These are phyloP conservation scores for Aspergillus avenaceus DNA, from an alignment of 495 filamentous ascomycete genomes.

Conservation along the genomic window DNA sequence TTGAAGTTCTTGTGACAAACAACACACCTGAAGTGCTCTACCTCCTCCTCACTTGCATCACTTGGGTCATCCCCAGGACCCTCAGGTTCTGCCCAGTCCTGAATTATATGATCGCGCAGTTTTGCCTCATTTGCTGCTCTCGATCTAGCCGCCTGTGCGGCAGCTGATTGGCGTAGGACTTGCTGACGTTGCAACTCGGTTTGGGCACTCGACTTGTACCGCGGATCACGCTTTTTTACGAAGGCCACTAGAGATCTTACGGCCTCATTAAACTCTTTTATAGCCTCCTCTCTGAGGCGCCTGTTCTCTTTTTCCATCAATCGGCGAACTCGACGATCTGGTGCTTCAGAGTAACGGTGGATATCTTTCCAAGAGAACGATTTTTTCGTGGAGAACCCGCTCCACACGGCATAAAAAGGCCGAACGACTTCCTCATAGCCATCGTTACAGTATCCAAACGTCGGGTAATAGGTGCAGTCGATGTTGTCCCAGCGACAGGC, in stretches of 20 bases:
- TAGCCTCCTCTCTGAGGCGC: conserved; percentile 72
- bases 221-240: conserved; percentile 87
- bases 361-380: conserved; percentile 84
- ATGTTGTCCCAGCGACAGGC: conserved; percentile 65
- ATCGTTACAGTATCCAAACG: conserved; percentile 70
- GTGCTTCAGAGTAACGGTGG: conserved; percentile 77
- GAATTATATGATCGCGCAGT: conserved; percentile 58
- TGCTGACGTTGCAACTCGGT: conserved; percentile 79
- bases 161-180: conserved; percentile 68
- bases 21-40: conserved; percentile 77
- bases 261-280: conserved; percentile 87
- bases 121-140: conserved; percentile 77
- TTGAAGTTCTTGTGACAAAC: conserved; percentile 91
- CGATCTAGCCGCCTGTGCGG: conserved; percentile 79
- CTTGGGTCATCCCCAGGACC: conserved; percentile 53
- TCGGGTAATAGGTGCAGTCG: conserved; percentile 61
- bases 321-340: conserved; percentile 76
- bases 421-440: conserved; percentile 67
- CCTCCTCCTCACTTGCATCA: conserved; percentile 49
- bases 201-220: conserved; percentile 65
- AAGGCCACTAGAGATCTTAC: conserved; percentile 86
- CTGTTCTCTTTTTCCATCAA: conserved; percentile 96
- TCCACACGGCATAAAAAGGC: conserved; percentile 80
- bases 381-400: conserved; percentile 77
- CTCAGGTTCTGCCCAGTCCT: conserved; percentile 71